Evolutionary conservation across 2,329 filamentous ascomycete species (phyloP).

Genomic region (Diaporthe helianthi): DNA sequence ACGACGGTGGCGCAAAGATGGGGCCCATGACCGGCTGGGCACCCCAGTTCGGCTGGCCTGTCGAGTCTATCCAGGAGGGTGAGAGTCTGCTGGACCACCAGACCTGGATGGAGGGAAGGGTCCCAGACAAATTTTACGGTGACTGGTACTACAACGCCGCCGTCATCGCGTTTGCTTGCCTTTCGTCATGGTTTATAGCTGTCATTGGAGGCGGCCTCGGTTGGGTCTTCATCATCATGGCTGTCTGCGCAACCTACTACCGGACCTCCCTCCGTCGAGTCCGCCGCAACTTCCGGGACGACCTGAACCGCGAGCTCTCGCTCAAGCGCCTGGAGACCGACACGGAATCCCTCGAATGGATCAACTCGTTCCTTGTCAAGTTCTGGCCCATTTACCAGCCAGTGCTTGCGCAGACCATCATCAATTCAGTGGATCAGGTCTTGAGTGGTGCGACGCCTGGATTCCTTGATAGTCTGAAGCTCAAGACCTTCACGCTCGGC

Average conservation of each 20-base stretch:
- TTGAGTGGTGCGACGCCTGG: slow-evolving; percentile 89
- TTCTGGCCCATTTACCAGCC: slow-evolving; percentile 99
- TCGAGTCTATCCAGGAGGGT: slow-evolving; percentile 61
- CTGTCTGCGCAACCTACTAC: slow-evolving; percentile 92
- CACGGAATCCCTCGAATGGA: slow-evolving; percentile 94
- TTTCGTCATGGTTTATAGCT: slow-evolving; percentile 89
- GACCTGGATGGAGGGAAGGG: slow-evolving; percentile 81
- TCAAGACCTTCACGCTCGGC: slow-evolving; percentile 93
- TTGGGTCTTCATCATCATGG: slow-evolving; percentile 95
- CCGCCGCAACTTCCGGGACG: slow-evolving; percentile 93
- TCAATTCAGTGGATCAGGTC: slow-evolving; percentile 94
- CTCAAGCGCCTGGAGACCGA: slow-evolving; percentile 90
- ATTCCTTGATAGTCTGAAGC: slow-evolving; percentile 90
- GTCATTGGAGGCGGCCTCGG: slow-evolving; percentile 88
- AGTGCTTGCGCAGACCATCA: slow-evolving; percentile 88
- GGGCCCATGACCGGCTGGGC: slow-evolving; percentile 80
- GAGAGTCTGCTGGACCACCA: slow-evolving; percentile 85
- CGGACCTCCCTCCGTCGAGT: slow-evolving; percentile 93
- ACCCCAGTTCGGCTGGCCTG: slow-evolving; percentile 78
- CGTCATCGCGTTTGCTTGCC: slow-evolving; percentile 91
- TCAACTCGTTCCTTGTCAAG: slow-evolving; percentile 97
- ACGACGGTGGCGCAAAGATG: slow-evolving; percentile 62
- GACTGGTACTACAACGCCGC: slow-evolving; percentile 99
- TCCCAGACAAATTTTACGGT: slow-evolving; percentile 91
- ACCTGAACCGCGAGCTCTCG: slow-evolving; percentile 82